Evolutionary conservation across 441 rosid genomes (phyloP).

Genomic region (Syzygium malaccense): DNA sequence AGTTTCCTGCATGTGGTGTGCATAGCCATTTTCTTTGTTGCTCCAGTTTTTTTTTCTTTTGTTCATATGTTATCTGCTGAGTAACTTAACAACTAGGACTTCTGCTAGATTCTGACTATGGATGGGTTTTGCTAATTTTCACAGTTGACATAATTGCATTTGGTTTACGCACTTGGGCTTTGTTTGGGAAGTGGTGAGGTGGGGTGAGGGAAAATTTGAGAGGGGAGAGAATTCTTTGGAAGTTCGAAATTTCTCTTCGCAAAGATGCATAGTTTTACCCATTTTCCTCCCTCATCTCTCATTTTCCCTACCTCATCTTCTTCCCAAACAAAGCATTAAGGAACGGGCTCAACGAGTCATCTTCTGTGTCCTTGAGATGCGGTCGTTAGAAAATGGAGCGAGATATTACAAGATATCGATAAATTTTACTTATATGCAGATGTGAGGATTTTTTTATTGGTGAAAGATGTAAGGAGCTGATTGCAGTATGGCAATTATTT

Average conservation of each 20-base stretch:
- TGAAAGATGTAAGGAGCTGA: background rate
- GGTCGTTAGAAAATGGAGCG: background rate
- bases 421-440: background rate
- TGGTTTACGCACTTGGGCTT: background rate
- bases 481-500: background rate
- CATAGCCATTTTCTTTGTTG: background rate
- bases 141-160: background rate
- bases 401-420: background rate
- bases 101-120: background rate
- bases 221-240: background rate
- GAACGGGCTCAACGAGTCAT: background rate
- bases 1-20: background rate
- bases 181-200: background rate
- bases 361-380: background rate
- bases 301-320: background rate
- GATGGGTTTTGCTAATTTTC: background rate
- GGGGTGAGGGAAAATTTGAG: background rate
- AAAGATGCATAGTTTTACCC: background rate
- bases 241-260: background rate
- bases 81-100: background rate
- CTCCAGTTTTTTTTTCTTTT: background rate
- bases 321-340: background rate
- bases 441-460: background rate
- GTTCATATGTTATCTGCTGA: background rate
- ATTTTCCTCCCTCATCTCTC: background rate